Base-by-base conservation (phyloP, 108 stramenopile genomes). In the Nitzschia palea region DNA sequence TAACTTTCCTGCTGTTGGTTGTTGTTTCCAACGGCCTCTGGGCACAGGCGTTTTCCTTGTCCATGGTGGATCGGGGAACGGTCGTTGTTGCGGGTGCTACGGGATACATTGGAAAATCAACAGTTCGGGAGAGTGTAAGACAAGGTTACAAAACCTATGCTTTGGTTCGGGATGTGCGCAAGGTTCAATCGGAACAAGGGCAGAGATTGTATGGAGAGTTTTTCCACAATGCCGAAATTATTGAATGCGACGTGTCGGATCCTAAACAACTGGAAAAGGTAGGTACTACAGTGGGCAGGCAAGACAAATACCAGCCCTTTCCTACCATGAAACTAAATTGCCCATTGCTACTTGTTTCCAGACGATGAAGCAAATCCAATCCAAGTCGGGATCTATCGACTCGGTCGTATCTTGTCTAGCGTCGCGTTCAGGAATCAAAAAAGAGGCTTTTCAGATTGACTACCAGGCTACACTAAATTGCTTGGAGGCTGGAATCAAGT, bases 381-480 rank as follows among this genome's bases (percentile, higher is more conserved):
- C 27, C n/a, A 37, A 22, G 14, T 15, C 33, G 4, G 65, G 65
- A 9, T 4, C 33, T 14, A 58, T 91, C 67, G 86, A 94, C 33
- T 73, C 83, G 6, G 67, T 88, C 32, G 61, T 95, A 3, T 84
- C 83, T 10, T 98, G 97, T 76, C 80, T 98, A 20, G 97, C 97
- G 18, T 87, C 85, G 12, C 93, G 97, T 9, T 93, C 91, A 23
- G 97, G 97, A 31, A 90, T 92, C 31, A 96, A 96, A 68, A 87
- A 86, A 59, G 97, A 98, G 73, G 86, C 94, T 5, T 96, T 82
- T 60, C 66, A 71, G 15, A 93, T 98, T 65, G 97, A 98, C 64
- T 97, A 98, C 78, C 91, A 95, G 76, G 97, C 96, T 25, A 95
- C 95, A 26, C 58, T 92, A 56, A 96, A 98, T 74, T 91, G 87